Evolutionary conservation across 2,329 filamentous ascomycete genomes (phyloP).

Genomic region (Aspergillus cejpii): DNA sequence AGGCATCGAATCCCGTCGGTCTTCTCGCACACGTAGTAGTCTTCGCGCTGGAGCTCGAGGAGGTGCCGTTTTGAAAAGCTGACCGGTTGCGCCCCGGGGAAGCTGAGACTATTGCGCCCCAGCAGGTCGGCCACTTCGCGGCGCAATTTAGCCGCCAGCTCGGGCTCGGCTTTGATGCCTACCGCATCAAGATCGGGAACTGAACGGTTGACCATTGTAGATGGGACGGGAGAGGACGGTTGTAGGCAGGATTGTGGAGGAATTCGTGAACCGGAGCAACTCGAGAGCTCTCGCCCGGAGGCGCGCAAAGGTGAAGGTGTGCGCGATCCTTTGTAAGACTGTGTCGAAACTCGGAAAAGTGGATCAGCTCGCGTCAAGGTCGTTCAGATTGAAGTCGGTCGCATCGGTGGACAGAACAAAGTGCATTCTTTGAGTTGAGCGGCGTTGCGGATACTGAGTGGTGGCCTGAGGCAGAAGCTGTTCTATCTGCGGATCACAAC

Average conservation of each 20-base stretch:
- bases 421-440: slow-evolving; percentile 3
- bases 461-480: slow-evolving; percentile 24
- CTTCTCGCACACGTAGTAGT: slow-evolving; percentile 98
- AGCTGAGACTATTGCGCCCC: slow-evolving; percentile 59
- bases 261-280: background rate
- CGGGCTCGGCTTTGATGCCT: slow-evolving; percentile 59
- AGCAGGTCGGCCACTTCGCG: slow-evolving; percentile 69
- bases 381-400: background rate
- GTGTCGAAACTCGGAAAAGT: background rate
- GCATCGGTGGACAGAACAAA: slow-evolving; percentile 3
- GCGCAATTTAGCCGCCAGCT: slow-evolving; percentile 58
- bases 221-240: background rate
- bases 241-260: slow-evolving; percentile 1
- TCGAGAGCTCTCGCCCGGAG: slow-evolving; percentile 20
- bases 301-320: slow-evolving; percentile 12
- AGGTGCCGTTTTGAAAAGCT: slow-evolving; percentile 80
- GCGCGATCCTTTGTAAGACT: slow-evolving; percentile 1
- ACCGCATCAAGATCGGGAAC: slow-evolving; percentile 39
- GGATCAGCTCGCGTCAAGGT: background rate
- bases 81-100: slow-evolving; percentile 90
- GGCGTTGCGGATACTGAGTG: slow-evolving; percentile 3
- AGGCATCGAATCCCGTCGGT: slow-evolving; percentile 93
- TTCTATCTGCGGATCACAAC: no score
- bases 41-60: slow-evolving; percentile 68
- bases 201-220: slow-evolving; percentile 31